Conservation (phyloP, 2,329 filamentous ascomycete species). For the Calonectria hongkongensis region DNA sequence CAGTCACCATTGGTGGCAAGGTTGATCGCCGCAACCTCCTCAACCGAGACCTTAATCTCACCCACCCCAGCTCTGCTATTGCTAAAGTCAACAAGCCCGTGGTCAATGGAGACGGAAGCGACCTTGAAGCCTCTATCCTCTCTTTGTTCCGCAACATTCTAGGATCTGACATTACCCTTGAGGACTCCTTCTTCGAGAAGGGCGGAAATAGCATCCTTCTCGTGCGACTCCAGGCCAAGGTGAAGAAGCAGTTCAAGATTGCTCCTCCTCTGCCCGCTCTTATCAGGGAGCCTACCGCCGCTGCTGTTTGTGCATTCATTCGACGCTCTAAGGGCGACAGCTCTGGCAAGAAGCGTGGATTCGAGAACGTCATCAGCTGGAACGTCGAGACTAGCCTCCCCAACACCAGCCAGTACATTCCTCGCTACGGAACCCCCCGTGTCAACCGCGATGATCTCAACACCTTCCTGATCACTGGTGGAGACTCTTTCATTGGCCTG, state of each 20-base stretch:
- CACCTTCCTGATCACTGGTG: slow-evolving; percentile 47
- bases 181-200: slow-evolving; percentile 53
- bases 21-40: slow-evolving; percentile 49
- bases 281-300: slow-evolving; percentile 51
- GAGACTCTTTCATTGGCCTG: slow-evolving; percentile 49
- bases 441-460: slow-evolving; percentile 45
- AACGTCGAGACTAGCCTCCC: slow-evolving; percentile 51
- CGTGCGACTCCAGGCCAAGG: slow-evolving; percentile 51
- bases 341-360: slow-evolving; percentile 41
- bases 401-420: slow-evolving; percentile 51
- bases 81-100: slow-evolving; percentile 27
- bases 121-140: slow-evolving; percentile 47
- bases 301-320: slow-evolving; percentile 49
- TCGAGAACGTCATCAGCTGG: slow-evolving; percentile 50
- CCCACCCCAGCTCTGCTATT: slow-evolving; percentile 39
- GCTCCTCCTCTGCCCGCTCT: slow-evolving; percentile 50
- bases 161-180: slow-evolving; percentile 40
- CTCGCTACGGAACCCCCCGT: slow-evolving; percentile 44
- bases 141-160: slow-evolving; percentile 47
- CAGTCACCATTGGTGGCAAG: slow-evolving; percentile 51
- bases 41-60: slow-evolving; percentile 43
- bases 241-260: slow-evolving; percentile 54
- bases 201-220: slow-evolving; percentile 54
- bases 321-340: slow-evolving; percentile 46
- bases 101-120: slow-evolving; percentile 32